phyloP scores from a whole-genome alignment of 352 stramenopile genomes.

The Phytophthora nicotianae region DNA sequence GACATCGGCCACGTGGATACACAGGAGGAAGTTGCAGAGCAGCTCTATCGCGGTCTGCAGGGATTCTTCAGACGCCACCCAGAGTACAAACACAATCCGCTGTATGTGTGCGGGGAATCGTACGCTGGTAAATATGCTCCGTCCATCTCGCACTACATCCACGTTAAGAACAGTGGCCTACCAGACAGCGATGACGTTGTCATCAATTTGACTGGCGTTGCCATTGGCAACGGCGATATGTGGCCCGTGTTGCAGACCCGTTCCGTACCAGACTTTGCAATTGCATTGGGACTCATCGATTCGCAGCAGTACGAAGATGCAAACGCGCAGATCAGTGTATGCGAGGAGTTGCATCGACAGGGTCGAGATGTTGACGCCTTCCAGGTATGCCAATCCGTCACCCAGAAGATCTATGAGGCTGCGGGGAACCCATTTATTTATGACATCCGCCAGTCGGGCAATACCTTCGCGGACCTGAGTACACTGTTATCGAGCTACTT shows the following conservation, averaged over 20 bases:
- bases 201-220: constrained; percentile 88
- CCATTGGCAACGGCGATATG: constrained; percentile 91
- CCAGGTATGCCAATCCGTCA: constrained; percentile 66
- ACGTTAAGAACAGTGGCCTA: constrained; percentile 77
- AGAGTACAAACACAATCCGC: constrained; percentile 65
- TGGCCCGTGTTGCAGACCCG: constrained; percentile 84
- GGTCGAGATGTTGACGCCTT: constrained; percentile 79
- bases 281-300: constrained; percentile 81
- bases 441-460: constrained; percentile 71
- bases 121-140: constrained; percentile 98
- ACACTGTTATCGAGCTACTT: constrained; percentile 77
- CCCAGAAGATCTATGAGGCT: constrained; percentile 76
- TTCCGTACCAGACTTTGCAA: constrained; percentile 80
- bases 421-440: constrained; percentile 87
- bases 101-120: constrained; percentile 90
- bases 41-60: constrained; percentile 94
- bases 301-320: constrained; percentile 81
- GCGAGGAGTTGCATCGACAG: constrained; percentile 76
- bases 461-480: constrained; percentile 65
- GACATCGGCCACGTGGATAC: constrained; percentile 73
- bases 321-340: constrained; percentile 75
- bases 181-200: constrained; percentile 35
- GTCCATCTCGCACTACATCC: constrained; percentile 94
- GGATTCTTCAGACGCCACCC: constrained; percentile 91
- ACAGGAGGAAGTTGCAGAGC: constrained; percentile 70